phyloP scores from a whole-genome alignment of 768 basidiomycete species.

The Phlebiopsis gigantea region DNA sequence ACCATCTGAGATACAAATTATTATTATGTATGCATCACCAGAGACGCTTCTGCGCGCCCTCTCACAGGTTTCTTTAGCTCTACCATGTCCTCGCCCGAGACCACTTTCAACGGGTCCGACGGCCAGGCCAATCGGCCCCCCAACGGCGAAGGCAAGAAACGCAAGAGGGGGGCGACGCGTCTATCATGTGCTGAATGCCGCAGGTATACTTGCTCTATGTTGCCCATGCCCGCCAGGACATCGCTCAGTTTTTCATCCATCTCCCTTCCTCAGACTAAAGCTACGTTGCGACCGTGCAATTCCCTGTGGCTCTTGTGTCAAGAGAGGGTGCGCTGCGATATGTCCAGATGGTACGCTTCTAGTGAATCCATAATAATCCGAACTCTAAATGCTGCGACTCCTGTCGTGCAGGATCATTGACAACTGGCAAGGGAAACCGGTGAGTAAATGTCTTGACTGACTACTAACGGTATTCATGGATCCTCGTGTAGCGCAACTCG shows the following conservation, averaged over 20 bases:
- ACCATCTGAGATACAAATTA: constrained; percentile 10
- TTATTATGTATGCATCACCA: constrained; percentile 1
- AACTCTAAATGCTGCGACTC: not conserved
- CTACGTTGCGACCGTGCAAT: constrained; percentile 70
- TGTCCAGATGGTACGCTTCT: constrained; percentile 63
- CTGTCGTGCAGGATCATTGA: constrained; percentile 55
- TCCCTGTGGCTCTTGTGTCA: constrained; percentile 77
- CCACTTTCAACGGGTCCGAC: constrained; percentile 16
- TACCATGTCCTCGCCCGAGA: constrained; percentile 22
- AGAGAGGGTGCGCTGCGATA: constrained; percentile 75
- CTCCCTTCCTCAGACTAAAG: constrained; percentile 44
- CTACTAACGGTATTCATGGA: not conserved
- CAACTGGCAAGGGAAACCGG: constrained; percentile 82
- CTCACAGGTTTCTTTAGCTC: constrained; percentile 5
- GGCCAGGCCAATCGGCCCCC: constrained; percentile 26
- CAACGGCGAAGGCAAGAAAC: constrained; percentile 36
- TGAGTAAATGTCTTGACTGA: constrained; percentile 23
- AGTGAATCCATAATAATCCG: not conserved
- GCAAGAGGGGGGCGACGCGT: constrained; percentile 60
- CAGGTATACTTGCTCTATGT: constrained; percentile 37
- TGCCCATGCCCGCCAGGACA: not conserved
- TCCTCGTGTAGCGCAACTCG: constrained; percentile 30
- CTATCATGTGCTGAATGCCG: constrained; percentile 79
- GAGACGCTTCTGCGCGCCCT: constrained; percentile 8
- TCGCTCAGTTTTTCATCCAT: constrained; percentile 9